A percentile compares a stretch with the other conserved stretches of the same genome.
These are phyloP conservation scores for Yamagishiella unicocca DNA, from an alignment of 139 green algal genomes.

Conservation along the genomic window DNA sequence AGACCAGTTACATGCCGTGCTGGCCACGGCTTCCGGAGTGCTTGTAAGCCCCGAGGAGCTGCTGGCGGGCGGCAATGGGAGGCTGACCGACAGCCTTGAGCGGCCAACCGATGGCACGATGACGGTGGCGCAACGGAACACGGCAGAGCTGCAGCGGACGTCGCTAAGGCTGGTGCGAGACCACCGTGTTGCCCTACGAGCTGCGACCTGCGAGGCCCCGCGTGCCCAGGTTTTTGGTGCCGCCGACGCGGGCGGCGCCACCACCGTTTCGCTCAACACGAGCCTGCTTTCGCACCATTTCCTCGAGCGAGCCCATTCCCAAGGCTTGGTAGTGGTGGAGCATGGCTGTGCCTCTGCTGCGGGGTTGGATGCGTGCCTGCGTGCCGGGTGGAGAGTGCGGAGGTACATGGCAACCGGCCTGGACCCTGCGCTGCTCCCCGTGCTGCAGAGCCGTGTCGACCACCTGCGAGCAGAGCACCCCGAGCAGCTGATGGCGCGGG, in stretches of 20 bases:
- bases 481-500: background rate
- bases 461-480: background rate
- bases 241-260: background rate
- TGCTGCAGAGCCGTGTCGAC: background rate
- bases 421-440: too few species aligned
- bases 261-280: background rate
- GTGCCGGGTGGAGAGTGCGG: background rate
- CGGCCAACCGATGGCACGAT: background rate
- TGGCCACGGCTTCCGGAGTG: background rate
- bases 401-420: background rate
- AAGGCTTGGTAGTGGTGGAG: background rate
- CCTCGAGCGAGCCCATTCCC: background rate
- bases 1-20: background rate
- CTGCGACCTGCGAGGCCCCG: background rate
- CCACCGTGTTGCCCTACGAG: background rate
- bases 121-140: background rate
- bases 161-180: background rate
- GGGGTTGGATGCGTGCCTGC: background rate
- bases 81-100: background rate
- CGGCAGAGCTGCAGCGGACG: background rate
- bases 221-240: background rate
- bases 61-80: background rate
- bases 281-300: background rate
- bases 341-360: background rate
- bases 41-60: background rate